These are phyloP conservation scores for Penicillium riverlandense DNA, from an alignment of 495 filamentous ascomycete genomes.

Conservation along the genomic window DNA sequence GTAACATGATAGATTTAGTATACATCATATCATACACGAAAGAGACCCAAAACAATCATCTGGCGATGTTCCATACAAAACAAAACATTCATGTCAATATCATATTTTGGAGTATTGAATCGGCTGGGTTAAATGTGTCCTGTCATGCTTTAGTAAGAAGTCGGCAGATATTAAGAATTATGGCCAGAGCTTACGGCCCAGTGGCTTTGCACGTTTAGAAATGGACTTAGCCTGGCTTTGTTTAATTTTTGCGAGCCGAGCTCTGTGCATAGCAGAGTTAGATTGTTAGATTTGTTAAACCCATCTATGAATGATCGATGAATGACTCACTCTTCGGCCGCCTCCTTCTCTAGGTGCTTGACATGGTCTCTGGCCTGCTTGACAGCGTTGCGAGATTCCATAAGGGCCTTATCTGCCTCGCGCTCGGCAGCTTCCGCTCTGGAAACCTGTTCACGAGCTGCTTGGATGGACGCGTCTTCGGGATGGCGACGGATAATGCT, in stretches of 20 bases:
- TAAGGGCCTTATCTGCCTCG: slow-evolving; percentile 55
- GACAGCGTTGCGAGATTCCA: slow-evolving; percentile 47
- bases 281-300: background rate
- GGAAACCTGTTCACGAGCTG: slow-evolving; percentile 51
- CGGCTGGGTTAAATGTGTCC: background rate
- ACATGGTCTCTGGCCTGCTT: slow-evolving; percentile 57
- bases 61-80: no score
- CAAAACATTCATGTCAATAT: no score
- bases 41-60: no score
- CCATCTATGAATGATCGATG: background rate
- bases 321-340: slow-evolving; percentile 48
- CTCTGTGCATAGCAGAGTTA: slow-evolving; percentile 9
- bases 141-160: background rate
- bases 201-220: slow-evolving; percentile 56
- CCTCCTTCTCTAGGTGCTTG: slow-evolving; percentile 54
- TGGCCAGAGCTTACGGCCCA: slow-evolving; percentile 57
- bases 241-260: slow-evolving; percentile 58
- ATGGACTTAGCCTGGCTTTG: slow-evolving; percentile 55
- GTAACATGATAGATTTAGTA: no score
- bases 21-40: no score
- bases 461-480: slow-evolving; percentile 51
- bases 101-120: no score
- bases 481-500: slow-evolving; percentile 40
- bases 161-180: slow-evolving; percentile 53
- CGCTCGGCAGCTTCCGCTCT: slow-evolving; percentile 52